Conservation (phyloP, 441 rosid species). For the Daphne laureola region DNA sequence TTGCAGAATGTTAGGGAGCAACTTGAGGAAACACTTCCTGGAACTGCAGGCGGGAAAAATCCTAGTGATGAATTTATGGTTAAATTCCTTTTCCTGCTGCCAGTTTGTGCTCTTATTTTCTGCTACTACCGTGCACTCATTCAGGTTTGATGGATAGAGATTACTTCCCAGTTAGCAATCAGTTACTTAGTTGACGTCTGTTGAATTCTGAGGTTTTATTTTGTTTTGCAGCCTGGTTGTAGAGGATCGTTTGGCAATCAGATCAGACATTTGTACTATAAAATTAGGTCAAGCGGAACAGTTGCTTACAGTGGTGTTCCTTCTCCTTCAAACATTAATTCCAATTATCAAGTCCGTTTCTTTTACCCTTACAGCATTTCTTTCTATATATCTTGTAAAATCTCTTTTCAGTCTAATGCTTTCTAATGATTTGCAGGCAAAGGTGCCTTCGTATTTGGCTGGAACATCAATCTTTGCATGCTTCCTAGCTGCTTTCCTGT, state of each 20-base stretch:
- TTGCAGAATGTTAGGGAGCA: conserved; percentile 59
- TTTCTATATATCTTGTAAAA: not conserved
- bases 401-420: conserved; percentile 28
- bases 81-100: conserved; percentile 65
- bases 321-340: conserved; percentile 38
- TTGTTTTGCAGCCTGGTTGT: conserved; percentile 46
- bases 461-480: conserved; percentile 53
- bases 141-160: conserved; percentile 39
- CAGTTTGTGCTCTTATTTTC: conserved; percentile 54
- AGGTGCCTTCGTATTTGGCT: conserved; percentile 65
- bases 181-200: not conserved
- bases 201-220: conserved; percentile 10
- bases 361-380: conserved; percentile 6
- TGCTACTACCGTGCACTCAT: conserved; percentile 42
- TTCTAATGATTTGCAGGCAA: conserved; percentile 33
- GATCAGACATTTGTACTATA: conserved; percentile 55
- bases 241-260: conserved; percentile 58
- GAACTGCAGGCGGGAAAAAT: conserved; percentile 81
- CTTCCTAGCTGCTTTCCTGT: conserved; percentile 36
- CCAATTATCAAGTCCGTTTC: conserved; percentile 50
- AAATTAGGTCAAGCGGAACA: conserved; percentile 46
- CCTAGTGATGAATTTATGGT: conserved; percentile 60
- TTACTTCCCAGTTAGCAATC: not conserved
- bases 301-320: conserved; percentile 54
- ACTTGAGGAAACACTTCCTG: conserved; percentile 85